phyloP scores from a whole-genome alignment of 1,284 basidiomycete species.

The Fomes fomentarius region DNA sequence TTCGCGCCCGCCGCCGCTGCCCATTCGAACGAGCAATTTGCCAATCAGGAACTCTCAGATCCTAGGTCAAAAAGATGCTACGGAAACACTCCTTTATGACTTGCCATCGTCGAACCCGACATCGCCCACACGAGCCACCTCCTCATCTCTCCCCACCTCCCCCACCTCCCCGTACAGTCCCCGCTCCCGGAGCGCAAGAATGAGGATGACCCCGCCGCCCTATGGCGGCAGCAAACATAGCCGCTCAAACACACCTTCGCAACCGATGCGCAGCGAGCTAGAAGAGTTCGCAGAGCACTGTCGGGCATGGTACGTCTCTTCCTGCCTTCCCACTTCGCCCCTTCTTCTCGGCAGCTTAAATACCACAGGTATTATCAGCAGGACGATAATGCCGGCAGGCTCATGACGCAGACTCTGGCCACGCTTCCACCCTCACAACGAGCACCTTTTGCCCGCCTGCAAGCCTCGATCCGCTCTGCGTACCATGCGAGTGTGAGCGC shows the following conservation, averaged over 20 bases:
- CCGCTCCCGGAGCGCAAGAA: conserved; percentile 53
- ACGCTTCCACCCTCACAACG: conserved; percentile 77
- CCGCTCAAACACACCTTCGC: conserved; percentile 66
- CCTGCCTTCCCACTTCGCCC: background rate
- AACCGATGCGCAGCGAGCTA: conserved; percentile 53
- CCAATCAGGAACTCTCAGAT: conserved; percentile 47
- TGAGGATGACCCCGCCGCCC: conserved; percentile 57
- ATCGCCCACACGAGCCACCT: conserved; percentile 54
- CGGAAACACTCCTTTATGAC: conserved; percentile 72
- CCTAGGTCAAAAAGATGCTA: conserved; percentile 38
- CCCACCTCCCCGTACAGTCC: conserved; percentile 57
- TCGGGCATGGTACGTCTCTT: conserved; percentile 62
- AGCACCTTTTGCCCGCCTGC: conserved; percentile 74
- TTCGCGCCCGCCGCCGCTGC: conserved; percentile 63
- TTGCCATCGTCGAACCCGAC: conserved; percentile 62
- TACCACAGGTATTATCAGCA: conserved; percentile 73
- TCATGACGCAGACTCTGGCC: conserved; percentile 77
- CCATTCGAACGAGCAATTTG: conserved; percentile 56
- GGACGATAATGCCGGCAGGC: conserved; percentile 70
- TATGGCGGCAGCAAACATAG: conserved; percentile 42
- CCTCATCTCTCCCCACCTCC: conserved; percentile 42
- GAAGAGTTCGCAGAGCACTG: conserved; percentile 76
- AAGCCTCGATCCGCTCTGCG: conserved; percentile 75
- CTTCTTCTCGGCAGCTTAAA: conserved; percentile 7
- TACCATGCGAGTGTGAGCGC: conserved; percentile 74